Evolutionary conservation across 345 rosid species (phyloP).

Genomic region (Odontarrhena argentea): DNA sequence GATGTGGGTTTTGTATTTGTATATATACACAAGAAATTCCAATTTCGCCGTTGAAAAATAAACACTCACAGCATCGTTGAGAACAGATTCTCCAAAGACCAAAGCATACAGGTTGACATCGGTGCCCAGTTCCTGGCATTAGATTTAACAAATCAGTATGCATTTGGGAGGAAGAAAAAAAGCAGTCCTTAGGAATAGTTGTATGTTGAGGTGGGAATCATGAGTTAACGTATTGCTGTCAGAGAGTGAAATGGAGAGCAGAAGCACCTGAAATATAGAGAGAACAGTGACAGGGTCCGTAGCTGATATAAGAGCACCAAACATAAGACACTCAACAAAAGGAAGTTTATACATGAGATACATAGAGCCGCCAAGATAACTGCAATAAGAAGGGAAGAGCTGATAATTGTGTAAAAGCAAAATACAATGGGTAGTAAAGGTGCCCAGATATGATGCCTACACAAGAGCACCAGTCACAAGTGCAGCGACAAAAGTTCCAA

Average conservation of each 20-base stretch:
- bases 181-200: neutral
- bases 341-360: conserved; percentile 88
- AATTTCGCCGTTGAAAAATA: conserved; percentile 11
- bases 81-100: conserved; percentile 96
- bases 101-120: conserved; percentile 86
- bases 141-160: conserved; percentile 9
- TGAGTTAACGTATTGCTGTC: conserved; percentile 1
- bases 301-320: conserved; percentile 96
- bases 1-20: conserved; percentile 14
- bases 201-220: neutral
- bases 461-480: conserved; percentile 80
- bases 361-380: conserved; percentile 82
- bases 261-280: conserved; percentile 89
- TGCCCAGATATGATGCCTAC: conserved; percentile 48
- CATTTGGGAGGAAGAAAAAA: neutral
- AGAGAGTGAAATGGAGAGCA: conserved; percentile 23
- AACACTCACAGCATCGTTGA: conserved; percentile 81
- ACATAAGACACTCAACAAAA: conserved; percentile 89
- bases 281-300: conserved; percentile 96
- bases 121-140: conserved; percentile 80
- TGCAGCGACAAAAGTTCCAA: conserved; percentile 80
- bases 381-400: conserved; percentile 35
- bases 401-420: conserved; percentile 19
- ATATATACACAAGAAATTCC: conserved; percentile 21
- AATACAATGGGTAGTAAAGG: conserved; percentile 1